A percentile compares a stretch with the other conserved stretches of the same genome.
Evolutionary conservation across 1,139 yeast genomes (phyloP).

Genomic region (Suhomyces taliae): DNA sequence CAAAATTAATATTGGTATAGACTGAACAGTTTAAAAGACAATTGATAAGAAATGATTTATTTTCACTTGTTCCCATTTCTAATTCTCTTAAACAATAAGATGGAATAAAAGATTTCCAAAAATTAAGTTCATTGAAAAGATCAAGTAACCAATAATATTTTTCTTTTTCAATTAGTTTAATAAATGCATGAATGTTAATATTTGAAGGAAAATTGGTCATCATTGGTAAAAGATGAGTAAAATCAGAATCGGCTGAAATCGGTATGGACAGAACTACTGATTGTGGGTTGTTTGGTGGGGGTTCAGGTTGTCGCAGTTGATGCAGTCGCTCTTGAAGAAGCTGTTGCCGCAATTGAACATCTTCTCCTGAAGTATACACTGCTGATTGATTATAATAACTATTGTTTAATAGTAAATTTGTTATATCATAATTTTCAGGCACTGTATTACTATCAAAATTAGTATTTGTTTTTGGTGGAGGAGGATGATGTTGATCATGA

Average conservation of each 20-base stretch:
- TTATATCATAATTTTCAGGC: constrained; percentile 25
- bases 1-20: constrained; percentile 15
- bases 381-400: constrained; percentile 4
- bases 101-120: constrained; percentile 45
- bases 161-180: constrained; percentile 31
- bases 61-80: constrained; percentile 10
- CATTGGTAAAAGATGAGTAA: neutral
- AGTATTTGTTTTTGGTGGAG: constrained; percentile 1
- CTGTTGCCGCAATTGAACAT: constrained; percentile 1
- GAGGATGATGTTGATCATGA: too few relatives aligned
- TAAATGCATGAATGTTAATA: constrained; percentile 19
- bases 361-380: neutral
- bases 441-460: constrained; percentile 17
- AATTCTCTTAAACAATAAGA: constrained; percentile 28
- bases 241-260: constrained; percentile 2
- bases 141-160: constrained; percentile 43
- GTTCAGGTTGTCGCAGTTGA: constrained; percentile 8
- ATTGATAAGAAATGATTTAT: constrained; percentile 27
- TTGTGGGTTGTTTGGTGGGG: constrained; percentile 1
- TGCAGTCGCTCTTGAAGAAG: constrained; percentile 4
- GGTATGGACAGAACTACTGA: neutral
- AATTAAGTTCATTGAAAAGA: constrained; percentile 36
- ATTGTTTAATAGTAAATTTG: constrained; percentile 23
- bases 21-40: constrained; percentile 35
- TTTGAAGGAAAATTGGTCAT: constrained; percentile 3